A percentile compares a stretch with the other conserved stretches of the same genome.
Evolutionary conservation across 73 alveolate genomes (phyloP).

Genomic region (Effrenium voratum): DNA sequence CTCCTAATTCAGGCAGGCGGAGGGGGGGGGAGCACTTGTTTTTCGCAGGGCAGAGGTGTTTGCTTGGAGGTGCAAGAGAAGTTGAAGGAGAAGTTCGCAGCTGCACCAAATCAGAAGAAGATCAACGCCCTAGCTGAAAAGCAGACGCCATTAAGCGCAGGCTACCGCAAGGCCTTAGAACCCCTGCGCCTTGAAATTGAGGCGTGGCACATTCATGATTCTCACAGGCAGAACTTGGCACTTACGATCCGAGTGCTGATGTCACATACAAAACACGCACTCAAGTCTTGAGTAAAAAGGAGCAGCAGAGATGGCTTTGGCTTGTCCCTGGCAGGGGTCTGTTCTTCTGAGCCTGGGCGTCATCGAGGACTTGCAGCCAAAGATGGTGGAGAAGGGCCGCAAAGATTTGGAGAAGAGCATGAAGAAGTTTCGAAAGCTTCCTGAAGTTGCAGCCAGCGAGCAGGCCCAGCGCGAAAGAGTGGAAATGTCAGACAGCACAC

Average conservation of each 20-base stretch:
- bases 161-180: slow-evolving; percentile 29
- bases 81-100: slow-evolving; percentile 8
- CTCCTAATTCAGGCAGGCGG: slow-evolving; percentile 24
- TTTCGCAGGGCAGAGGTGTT: not conserved
- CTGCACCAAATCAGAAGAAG: slow-evolving; percentile 30
- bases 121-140: not conserved
- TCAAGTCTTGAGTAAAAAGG: too few species aligned
- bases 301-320: too few species aligned
- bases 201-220: not conserved
- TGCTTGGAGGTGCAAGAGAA: slow-evolving; percentile 35
- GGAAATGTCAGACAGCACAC: not conserved
- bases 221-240: not conserved
- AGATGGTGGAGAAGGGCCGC: slow-evolving; percentile 38
- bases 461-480: slow-evolving; percentile 3
- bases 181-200: slow-evolving; percentile 29
- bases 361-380: slow-evolving; percentile 52
- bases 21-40: not conserved
- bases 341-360: slow-evolving; percentile 49
- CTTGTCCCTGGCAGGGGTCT: not conserved
- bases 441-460: slow-evolving; percentile 31
- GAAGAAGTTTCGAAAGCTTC: slow-evolving; percentile 2
- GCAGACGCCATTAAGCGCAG: not conserved
- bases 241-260: too few species aligned
- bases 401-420: slow-evolving; percentile 5
- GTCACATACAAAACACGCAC: too few species aligned